Conservation (phyloP, 1,284 basidiomycete genomes). For the Ganoderma lingzhi region DNA sequence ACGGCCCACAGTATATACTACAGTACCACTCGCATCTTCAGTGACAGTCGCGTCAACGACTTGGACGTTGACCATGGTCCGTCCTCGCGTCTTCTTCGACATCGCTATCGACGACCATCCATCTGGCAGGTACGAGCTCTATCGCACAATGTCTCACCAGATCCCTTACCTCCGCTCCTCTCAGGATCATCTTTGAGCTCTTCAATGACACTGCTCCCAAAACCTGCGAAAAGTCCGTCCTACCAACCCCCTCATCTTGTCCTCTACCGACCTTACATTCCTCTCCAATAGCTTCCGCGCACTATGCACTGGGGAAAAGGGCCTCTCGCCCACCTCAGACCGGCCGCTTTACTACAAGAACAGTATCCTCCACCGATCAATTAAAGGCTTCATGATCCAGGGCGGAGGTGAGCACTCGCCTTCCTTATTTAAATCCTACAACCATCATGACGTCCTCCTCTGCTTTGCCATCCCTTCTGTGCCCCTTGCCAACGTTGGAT, state of each 20-base stretch:
- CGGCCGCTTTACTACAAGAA: constrained; percentile 86
- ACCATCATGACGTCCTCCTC: neutral
- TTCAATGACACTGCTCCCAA: constrained; percentile 81
- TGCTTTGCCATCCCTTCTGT: neutral
- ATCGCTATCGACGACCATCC: constrained; percentile 60
- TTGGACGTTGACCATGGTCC: constrained; percentile 44
- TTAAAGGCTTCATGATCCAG: constrained; percentile 90
- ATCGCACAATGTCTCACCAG: neutral
- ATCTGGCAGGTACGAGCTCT: constrained; percentile 62
- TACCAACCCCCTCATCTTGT: constrained; percentile 7
- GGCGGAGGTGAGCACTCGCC: constrained; percentile 65
- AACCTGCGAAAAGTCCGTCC: constrained; percentile 84
- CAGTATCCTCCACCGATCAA: constrained; percentile 81
- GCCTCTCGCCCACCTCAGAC: constrained; percentile 67
- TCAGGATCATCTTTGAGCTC: constrained; percentile 83
- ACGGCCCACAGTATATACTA: no score
- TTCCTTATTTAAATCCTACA: constrained; percentile 5
- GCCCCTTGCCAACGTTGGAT: neutral
- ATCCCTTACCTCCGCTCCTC: neutral
- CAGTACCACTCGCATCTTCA: no score
- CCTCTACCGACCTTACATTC: constrained; percentile 6
- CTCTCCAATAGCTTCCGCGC: constrained; percentile 75
- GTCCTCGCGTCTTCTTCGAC: constrained; percentile 76
- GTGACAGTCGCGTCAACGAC: neutral
- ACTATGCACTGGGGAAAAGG: constrained; percentile 89